Conservation (phyloP, 1,284 basidiomycete species). For the Moesziomyces antarcticus region DNA sequence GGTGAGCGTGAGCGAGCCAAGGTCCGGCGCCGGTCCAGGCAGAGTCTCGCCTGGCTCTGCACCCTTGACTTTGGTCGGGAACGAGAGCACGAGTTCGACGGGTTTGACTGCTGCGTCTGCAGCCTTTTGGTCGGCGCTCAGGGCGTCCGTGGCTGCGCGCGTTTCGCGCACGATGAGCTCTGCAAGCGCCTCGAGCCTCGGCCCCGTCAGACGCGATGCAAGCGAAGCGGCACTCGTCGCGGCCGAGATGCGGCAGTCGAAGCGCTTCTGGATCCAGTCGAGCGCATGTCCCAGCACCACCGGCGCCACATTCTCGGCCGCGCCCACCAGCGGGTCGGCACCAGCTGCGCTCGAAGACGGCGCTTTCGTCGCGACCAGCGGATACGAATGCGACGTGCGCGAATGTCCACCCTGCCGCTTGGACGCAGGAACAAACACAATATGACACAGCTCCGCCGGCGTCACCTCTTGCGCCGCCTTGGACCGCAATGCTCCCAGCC, state of each 20-base stretch:
- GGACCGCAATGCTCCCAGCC: slow-evolving; percentile 11
- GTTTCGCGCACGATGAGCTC: slow-evolving; percentile 44
- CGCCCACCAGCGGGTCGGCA: slow-evolving; percentile 17
- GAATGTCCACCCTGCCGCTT: slow-evolving; percentile 10
- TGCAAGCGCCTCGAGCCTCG: slow-evolving; percentile 30
- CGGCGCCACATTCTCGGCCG: slow-evolving; percentile 28
- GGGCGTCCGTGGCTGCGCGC: slow-evolving; percentile 18
- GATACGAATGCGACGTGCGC: slow-evolving; percentile 29
- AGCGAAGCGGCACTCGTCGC: slow-evolving; percentile 29
- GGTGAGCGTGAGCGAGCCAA: slow-evolving; percentile 36
- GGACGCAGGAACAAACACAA: slow-evolving; percentile 38
- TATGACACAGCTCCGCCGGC: slow-evolving; percentile 42
- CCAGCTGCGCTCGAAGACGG: slow-evolving; percentile 15
- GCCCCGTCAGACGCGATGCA: slow-evolving; percentile 22
- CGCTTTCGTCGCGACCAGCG: slow-evolving; percentile 42
- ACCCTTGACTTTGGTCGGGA: slow-evolving; percentile 18
- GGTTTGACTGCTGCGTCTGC: slow-evolving; percentile 29
- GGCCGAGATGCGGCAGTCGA: slow-evolving; percentile 43
- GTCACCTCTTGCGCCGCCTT: slow-evolving; percentile 22
- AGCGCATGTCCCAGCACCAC: slow-evolving; percentile 37
- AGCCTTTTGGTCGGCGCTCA: slow-evolving; percentile 6
- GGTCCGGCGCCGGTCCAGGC: slow-evolving; percentile 38
- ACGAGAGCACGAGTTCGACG: slow-evolving; percentile 38
- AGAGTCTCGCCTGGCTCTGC: not conserved
- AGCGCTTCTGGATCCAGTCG: slow-evolving; percentile 51